Percentiles rank a stretch among this genome's conserved stretches.
These are phyloP conservation scores for Candida silvicultrix DNA, from an alignment of 805 yeast species.

Conservation along the genomic window DNA sequence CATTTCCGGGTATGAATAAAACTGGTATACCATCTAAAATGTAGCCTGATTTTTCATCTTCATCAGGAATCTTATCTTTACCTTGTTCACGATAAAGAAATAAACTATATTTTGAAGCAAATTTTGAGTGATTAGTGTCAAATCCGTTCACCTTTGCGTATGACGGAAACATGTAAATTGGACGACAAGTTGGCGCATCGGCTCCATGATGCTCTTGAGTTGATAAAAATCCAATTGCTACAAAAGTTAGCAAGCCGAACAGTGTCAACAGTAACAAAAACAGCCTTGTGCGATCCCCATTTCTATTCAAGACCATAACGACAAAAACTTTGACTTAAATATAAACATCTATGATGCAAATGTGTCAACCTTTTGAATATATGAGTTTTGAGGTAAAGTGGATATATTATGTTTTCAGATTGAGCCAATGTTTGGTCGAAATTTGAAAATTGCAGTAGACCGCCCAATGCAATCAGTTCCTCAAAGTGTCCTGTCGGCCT, in stretches of 20 bases:
- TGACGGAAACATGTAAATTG: conserved; percentile 78
- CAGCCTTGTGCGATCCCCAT: neutral
- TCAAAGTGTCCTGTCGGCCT: no score
- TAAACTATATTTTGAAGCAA: conserved; percentile 78
- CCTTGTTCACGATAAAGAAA: conserved; percentile 84
- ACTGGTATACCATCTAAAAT: conserved; percentile 73
- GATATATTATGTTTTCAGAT: neutral
- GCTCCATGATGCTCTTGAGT: conserved; percentile 28
- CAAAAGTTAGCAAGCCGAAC: conserved; percentile 1
- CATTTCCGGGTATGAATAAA: conserved; percentile 94
- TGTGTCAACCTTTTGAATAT: no score
- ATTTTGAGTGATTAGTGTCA: conserved; percentile 60
- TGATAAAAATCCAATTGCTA: neutral
- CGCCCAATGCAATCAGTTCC: neutral
- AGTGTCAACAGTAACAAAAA: neutral
- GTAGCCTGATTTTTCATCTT: conserved; percentile 25
- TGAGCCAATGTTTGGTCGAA: neutral
- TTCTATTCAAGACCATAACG: neutral
- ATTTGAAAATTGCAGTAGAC: neutral
- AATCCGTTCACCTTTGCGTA: conserved; percentile 72
- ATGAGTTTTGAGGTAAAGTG: neutral
- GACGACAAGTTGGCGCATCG: conserved; percentile 50
- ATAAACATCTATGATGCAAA: neutral
- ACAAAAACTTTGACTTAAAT: neutral
- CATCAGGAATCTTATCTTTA: conserved; percentile 48